Evolutionary conservation across 371 early-diverging fungal genomes (phyloP), one percentile per base, ranked within the genome.

Genomic region (Enterocytospora artemiae): DNA sequence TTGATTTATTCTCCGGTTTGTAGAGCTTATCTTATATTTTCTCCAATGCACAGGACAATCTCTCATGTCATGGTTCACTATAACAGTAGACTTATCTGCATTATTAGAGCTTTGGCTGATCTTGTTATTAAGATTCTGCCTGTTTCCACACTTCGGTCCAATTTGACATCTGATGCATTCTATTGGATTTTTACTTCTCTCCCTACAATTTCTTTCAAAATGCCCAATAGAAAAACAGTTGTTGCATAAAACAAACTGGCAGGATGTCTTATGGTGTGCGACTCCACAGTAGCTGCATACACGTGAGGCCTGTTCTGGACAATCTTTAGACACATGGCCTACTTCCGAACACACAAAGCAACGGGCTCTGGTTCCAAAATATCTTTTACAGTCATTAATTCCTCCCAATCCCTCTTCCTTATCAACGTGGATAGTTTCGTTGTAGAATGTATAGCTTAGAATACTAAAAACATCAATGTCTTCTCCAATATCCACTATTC

Each of bases 31-130:
- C 25, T 39, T 58, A 44, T 65, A 65, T 36, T 41, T 48, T 57
- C 59, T 56, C 43, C 31, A 65, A 32, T 32, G n/a, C 14, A n/a
- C 34, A 9, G 58, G 58, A 36, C 65, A 65, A 20, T 65, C 52
- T 14, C 27, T 48, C 12, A 5, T 45, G 9, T 44, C 31, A 39
- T 65, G 65, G 1, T 1, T 14, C 0, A 36, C 4, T 1, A 24
- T 27, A n/a, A n/a, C n/a, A n/a, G n/a, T n/a, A n/a, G n/a, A n/a
- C n/a, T n/a, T n/a, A n/a, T n/a, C n/a, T n/a, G n/a, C n/a, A n/a
- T n/a, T n/a, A n/a, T n/a, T n/a, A n/a, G n/a, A n/a, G n/a, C n/a
- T n/a, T n/a, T n/a, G n/a, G n/a, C n/a, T n/a, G n/a, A n/a, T n/a
- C n/a, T n/a, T n/a, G n/a, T n/a, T n/a, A n/a, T n/a, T n/a, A n/a